A percentile compares a stretch with the other conserved stretches of the same genome.
Conservation (phyloP, 169 alveolate genomes). For the Plasmodium relictum region DNA sequence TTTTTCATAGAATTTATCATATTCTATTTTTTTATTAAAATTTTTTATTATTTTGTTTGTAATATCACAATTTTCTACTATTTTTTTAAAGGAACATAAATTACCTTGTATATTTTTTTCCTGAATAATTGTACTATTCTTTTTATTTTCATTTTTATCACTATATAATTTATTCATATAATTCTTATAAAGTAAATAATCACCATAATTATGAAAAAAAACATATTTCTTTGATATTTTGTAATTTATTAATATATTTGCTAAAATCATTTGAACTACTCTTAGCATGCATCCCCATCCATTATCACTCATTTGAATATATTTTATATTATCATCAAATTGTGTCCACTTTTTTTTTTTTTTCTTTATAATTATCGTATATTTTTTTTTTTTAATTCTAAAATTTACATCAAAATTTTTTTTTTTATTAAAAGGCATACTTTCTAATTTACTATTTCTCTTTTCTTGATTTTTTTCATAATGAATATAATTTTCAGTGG, state of each 20-base stretch:
- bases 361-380: slow-evolving; percentile 10
- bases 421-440: neutral
- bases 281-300: slow-evolving; percentile 87
- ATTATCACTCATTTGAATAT: slow-evolving; percentile 75
- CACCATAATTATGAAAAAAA: slow-evolving; percentile 44
- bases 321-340: slow-evolving; percentile 6
- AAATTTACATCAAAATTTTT: slow-evolving; percentile 1
- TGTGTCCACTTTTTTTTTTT: neutral
- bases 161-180: slow-evolving; percentile 5
- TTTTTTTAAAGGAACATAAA: neutral
- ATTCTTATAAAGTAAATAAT: slow-evolving; percentile 52
- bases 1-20: neutral
- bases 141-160: slow-evolving; percentile 9
- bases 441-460: slow-evolving; percentile 19
- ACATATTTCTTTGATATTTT: slow-evolving; percentile 33
- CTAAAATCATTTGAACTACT: slow-evolving; percentile 85
- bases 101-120: neutral
- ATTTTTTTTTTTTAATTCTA: slow-evolving; percentile 20
- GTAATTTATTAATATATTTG: slow-evolving; percentile 76
- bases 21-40: neutral
- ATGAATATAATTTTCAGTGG: neutral
- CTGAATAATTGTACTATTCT: neutral
- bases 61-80: neutral
- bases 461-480: neutral
- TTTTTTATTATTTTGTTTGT: neutral